Conservation (phyloP, 2,329 filamentous ascomycete species). For the Sclerotinia minor region DNA sequence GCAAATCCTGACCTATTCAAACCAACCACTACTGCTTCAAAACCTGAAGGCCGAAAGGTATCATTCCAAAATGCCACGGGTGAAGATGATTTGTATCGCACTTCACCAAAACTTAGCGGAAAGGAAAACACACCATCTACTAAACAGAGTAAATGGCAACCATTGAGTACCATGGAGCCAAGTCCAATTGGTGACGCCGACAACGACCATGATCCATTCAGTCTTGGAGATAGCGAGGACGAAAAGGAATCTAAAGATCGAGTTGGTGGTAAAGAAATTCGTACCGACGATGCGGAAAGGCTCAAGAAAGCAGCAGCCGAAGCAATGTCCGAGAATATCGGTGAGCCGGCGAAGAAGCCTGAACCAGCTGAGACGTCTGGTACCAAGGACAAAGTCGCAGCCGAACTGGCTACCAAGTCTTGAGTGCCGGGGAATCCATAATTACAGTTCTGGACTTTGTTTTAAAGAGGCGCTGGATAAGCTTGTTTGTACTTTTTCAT, state of each 20-base stretch:
- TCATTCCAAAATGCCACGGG: conserved; percentile 57
- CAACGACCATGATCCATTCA: conserved; percentile 80
- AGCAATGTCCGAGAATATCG: conserved; percentile 47
- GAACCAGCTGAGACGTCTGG: conserved; percentile 39
- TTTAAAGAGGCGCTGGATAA: neutral
- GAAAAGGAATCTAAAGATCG: conserved; percentile 73
- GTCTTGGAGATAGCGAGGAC: conserved; percentile 91
- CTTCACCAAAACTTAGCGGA: conserved; percentile 56
- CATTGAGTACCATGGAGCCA: conserved; percentile 80
- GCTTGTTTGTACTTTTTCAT: conserved; percentile 3
- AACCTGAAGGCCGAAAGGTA: conserved; percentile 51
- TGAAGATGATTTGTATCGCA: conserved; percentile 76
- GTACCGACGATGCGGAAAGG: conserved; percentile 56
- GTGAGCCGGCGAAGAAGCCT: conserved; percentile 36
- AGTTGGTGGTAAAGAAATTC: conserved; percentile 52
- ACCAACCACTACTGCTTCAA: conserved; percentile 50
- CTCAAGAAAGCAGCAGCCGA: conserved; percentile 63
- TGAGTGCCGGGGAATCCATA: conserved; percentile 18
- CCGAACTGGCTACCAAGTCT: conserved; percentile 36
- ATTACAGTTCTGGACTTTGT: neutral
- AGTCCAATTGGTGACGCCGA: conserved; percentile 81
- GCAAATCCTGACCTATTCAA: conserved; percentile 83
- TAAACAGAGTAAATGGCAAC: conserved; percentile 96
- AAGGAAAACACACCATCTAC: conserved; percentile 52
- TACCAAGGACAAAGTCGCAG: conserved; percentile 40